phyloP scores from a whole-genome alignment of 441 rosid species.

The Cnidoscolus chayamansa region DNA sequence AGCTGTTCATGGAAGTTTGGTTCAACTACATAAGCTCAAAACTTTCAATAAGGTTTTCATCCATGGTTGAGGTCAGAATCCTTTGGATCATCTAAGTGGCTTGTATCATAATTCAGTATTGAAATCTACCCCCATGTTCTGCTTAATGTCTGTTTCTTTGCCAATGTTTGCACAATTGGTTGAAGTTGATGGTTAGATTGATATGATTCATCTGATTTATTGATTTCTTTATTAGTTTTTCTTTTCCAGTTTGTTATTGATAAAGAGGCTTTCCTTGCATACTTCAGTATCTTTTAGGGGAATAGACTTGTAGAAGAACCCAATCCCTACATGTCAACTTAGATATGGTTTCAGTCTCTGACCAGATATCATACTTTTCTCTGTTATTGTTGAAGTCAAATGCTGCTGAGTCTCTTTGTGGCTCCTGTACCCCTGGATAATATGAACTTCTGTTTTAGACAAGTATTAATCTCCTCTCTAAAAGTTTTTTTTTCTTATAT shows the following conservation, averaged over 20 bases:
- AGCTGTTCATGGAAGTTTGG: constrained; percentile 84
- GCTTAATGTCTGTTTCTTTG: constrained; percentile 5
- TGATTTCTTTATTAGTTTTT: constrained; percentile 1
- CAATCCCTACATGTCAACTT: not conserved
- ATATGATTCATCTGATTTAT: not conserved
- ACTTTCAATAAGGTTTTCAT: constrained; percentile 63
- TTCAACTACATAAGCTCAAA: constrained; percentile 58
- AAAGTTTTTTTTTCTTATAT: constrained; percentile 6
- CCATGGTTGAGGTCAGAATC: constrained; percentile 73
- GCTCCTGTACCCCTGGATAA: not conserved
- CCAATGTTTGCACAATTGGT: not conserved
- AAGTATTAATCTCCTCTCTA: not conserved
- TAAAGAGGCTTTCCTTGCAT: not conserved
- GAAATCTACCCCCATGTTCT: not conserved
- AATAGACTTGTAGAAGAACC: not conserved
- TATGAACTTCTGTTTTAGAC: not conserved
- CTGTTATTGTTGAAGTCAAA: not conserved
- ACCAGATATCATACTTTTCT: not conserved
- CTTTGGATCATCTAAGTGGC: constrained; percentile 5
- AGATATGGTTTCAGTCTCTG: not conserved
- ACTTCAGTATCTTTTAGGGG: not conserved
- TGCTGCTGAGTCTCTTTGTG: not conserved
- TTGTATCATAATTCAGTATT: not conserved
- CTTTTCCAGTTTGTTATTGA: constrained; percentile 4
- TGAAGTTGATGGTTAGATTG: constrained; percentile 6